Conservation (phyloP, 2,329 filamentous ascomycete species). For the Aureobasidium sp. region DNA sequence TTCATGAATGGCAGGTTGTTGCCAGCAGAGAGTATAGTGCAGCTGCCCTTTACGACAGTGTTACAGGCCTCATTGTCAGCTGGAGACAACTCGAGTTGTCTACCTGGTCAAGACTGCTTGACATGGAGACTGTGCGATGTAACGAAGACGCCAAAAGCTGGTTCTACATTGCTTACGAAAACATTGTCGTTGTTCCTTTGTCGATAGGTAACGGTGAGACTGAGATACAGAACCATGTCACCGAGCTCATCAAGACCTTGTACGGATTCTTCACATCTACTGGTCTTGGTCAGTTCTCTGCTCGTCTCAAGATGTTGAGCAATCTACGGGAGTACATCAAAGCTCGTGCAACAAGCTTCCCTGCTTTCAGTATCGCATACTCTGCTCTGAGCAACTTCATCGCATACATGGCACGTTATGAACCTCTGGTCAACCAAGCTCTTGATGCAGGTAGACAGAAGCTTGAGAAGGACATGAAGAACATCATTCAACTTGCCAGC, state of each 20-base stretch:
- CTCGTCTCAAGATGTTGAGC: conserved; percentile 63
- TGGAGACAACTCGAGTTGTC: conserved; percentile 89
- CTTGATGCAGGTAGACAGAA: conserved; percentile 61
- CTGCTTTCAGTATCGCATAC: conserved; percentile 46
- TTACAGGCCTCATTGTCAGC: conserved; percentile 73
- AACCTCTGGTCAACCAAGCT: conserved; percentile 55
- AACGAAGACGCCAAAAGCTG: conserved; percentile 74
- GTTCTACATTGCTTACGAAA: conserved; percentile 97
- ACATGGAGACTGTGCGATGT: conserved; percentile 72
- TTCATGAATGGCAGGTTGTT: conserved; percentile 94
- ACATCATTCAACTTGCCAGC: conserved; percentile 85
- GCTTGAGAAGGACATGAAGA: conserved; percentile 88
- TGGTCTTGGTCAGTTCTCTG: conserved; percentile 68
- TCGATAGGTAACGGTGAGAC: conserved; percentile 38
- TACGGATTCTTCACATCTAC: conserved; percentile 73
- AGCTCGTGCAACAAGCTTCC: conserved; percentile 50
- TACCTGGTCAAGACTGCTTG: conserved; percentile 84
- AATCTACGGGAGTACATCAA: conserved; percentile 56
- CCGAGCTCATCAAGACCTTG: conserved; percentile 61
- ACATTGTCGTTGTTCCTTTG: conserved; percentile 68
- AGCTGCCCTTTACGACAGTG: conserved; percentile 61
- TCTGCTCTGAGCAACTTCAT: conserved; percentile 70
- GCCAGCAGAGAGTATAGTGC: conserved; percentile 74
- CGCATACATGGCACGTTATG: conserved; percentile 65
- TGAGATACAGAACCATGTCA: conserved; percentile 14